Conservation (phyloP, 768 basidiomycete species). For the Mycena rebaudengoi region DNA sequence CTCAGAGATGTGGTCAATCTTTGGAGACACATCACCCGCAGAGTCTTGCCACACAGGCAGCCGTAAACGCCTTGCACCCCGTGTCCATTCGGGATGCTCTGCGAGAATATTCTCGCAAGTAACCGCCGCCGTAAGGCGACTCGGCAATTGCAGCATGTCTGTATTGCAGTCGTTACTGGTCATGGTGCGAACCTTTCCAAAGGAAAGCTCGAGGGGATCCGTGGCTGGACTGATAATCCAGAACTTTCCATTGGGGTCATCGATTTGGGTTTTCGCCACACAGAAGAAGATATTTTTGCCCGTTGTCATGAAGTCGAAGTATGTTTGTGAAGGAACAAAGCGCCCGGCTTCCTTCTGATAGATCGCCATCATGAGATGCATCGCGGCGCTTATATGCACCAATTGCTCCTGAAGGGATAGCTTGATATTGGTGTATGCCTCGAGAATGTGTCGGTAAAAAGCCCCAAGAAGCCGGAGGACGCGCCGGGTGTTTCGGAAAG, state of each 20-base stretch:
- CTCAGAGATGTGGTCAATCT: background rate
- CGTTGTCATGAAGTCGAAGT: slow-evolving; percentile 25
- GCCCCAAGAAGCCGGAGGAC: background rate
- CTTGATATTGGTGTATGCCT: slow-evolving; percentile 2
- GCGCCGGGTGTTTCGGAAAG: background rate
- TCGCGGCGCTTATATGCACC: background rate
- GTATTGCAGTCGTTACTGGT: background rate
- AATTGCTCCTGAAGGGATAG: background rate
- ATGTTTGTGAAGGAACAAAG: slow-evolving; percentile 24
- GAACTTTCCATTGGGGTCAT: slow-evolving; percentile 7
- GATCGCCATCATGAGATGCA: slow-evolving; percentile 1
- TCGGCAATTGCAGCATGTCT: background rate
- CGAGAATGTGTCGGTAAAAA: slow-evolving; percentile 1
- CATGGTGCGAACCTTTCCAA: background rate
- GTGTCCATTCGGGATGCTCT: slow-evolving; percentile 1
- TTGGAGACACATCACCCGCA: background rate
- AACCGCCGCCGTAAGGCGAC: background rate
- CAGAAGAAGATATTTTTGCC: slow-evolving; percentile 33
- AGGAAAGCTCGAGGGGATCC: background rate
- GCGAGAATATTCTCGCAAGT: background rate
- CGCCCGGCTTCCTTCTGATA: background rate
- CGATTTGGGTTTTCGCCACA: slow-evolving; percentile 29
- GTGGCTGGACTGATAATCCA: background rate
- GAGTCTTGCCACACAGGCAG: background rate
- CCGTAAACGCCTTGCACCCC: too few species aligned